phyloP scores from a whole-genome alignment of 164 flowering plant species.

The Macadamia integrifolia region DNA sequence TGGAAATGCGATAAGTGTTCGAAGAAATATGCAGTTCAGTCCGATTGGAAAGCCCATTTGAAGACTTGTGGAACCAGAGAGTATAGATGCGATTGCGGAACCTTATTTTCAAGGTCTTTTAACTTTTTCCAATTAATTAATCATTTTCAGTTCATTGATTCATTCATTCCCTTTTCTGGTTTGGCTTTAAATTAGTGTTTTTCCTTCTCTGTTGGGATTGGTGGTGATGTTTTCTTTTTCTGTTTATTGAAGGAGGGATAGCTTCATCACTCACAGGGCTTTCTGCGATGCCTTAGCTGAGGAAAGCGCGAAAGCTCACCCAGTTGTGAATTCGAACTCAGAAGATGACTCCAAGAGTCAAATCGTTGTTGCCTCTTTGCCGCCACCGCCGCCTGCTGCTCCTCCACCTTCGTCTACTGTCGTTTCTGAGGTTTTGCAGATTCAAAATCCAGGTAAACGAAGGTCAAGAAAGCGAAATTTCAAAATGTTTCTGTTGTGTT shows the following conservation, averaged over 20 bases:
- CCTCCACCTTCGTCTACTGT: conserved; percentile 23
- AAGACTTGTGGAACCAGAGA: conserved; percentile 82
- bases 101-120: conserved; percentile 70
- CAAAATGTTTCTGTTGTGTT: not conserved
- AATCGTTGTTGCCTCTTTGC: conserved; percentile 31
- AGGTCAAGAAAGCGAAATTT: not conserved
- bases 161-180: not conserved
- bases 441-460: conserved; percentile 52
- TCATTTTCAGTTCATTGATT: not conserved
- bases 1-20: conserved; percentile 87
- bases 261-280: conserved; percentile 82
- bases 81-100: conserved; percentile 88
- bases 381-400: conserved; percentile 26
- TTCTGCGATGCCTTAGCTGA: conserved; percentile 85
- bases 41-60: conserved; percentile 94
- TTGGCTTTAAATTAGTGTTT: not conserved
- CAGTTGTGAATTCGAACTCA: conserved; percentile 8
- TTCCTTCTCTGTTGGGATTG: not conserved
- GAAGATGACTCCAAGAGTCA: conserved; percentile 20
- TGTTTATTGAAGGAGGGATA: conserved; percentile 57
- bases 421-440: conserved; percentile 43
- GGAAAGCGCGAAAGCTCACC: conserved; percentile 49
- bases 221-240: not conserved
- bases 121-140: not conserved
- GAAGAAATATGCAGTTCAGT: conserved; percentile 82